Conservation (phyloP, 1,139 yeast species). For the Pichia sp. region DNA sequence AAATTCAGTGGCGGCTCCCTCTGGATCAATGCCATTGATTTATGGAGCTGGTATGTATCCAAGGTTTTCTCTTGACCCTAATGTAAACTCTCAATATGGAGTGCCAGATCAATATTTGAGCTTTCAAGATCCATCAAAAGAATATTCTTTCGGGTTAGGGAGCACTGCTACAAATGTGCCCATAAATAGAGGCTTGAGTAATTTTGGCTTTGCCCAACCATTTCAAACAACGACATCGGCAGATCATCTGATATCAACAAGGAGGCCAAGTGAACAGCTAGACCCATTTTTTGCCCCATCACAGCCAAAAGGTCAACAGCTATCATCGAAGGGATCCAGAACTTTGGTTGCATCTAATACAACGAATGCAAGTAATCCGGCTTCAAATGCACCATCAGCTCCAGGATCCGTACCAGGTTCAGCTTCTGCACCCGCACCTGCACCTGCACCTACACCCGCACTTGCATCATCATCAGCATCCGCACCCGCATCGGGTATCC, state of each 20-base stretch:
- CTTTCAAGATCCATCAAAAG: not conserved
- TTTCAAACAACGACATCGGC: conserved; percentile 4
- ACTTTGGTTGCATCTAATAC: conserved; percentile 2
- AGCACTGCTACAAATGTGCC: not conserved
- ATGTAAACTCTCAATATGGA: not conserved
- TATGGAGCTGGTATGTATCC: conserved; percentile 22
- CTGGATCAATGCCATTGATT: conserved; percentile 3
- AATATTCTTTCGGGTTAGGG: not conserved
- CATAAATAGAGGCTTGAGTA: not conserved
- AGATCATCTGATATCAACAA: conserved; percentile 22
- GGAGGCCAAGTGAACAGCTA: conserved; percentile 39
- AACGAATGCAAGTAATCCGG: no score
- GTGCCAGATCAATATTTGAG: not conserved
- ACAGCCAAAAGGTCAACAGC: conserved; percentile 1
- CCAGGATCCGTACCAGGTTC: no score
- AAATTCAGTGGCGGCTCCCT: not conserved
- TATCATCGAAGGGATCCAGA: not conserved
- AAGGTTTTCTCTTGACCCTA: conserved; percentile 20
- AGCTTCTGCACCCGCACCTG: no score
- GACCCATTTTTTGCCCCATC: conserved; percentile 34
- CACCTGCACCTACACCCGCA: no score
- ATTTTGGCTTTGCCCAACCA: conserved; percentile 6
- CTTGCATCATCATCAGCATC: no score
- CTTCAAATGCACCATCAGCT: no score
- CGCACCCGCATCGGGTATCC: no score